Evolutionary conservation across 148 eudicot genomes (phyloP), one percentile per base, ranked within the genome.

Genomic region (Agrostemma githago): DNA sequence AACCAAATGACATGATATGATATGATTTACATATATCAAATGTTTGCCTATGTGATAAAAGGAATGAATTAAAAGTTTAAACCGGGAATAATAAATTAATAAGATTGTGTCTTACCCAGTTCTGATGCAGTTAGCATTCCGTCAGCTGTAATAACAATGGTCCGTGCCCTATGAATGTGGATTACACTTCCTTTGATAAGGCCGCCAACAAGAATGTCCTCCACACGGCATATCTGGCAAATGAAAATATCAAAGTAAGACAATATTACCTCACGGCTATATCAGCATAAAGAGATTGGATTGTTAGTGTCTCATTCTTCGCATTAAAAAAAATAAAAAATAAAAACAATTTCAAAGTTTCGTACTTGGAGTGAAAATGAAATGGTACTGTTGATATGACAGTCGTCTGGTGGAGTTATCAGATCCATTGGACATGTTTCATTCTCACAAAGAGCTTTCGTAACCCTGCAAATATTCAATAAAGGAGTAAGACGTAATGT

Each of bases 351-450:
- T 42, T 19, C 21, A 8, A 67, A 15, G 54, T 68, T 68, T 51
- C 89, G 84, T 88, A 92, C 97, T 83, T 92, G 94, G 68, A 92
- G 82, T 59, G 97, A 88, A 80, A 88, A 92, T 51, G 97, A 86
- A 66, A 83, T 77, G 10, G 97, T 92, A 66, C 87, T 86, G 79
- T 92, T 92, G 72, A 89, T 90, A 83, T 88, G 97, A 78, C 97
- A 92, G 77, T 92, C 97, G 82, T 92, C 97, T 26, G 97, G 89
- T 39, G 97, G 97, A 80, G 81, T 77, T 48, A 92, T 86, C 83
- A 92, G 61, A 80, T 92, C 97, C 72, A 68, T 75, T 72, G 94
- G 94, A 80, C 94, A 92, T 70, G 81, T 80, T 71, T 86, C 83
- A 72, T 79, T 84, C 80, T 89, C 92, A 72, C 97, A 92, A 73